Evolutionary conservation across 805 yeast genomes (phyloP).

Genomic region (Candida mattraensis): DNA sequence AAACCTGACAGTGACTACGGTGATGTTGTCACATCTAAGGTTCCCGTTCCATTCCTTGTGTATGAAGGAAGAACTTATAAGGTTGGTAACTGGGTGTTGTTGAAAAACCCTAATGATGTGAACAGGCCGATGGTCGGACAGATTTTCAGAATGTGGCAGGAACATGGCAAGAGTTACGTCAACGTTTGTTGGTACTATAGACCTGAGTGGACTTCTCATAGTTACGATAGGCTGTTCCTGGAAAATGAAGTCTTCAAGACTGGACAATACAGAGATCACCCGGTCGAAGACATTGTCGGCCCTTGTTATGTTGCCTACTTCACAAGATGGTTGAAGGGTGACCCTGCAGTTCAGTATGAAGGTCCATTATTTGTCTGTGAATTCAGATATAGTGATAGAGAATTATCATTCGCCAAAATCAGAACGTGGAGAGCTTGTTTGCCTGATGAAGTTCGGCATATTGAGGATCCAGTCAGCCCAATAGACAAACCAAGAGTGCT

Average conservation of each 20-base stretch:
- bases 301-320: constrained; percentile 94
- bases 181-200: constrained; percentile 98
- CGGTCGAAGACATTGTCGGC: constrained; percentile 83
- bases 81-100: constrained; percentile 94
- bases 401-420: constrained; percentile 87
- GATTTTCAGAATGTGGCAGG: constrained; percentile 90
- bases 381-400: constrained; percentile 87
- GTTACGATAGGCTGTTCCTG: constrained; percentile 84
- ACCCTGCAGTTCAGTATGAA: constrained; percentile 77
- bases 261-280: constrained; percentile 94
- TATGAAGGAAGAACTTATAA: constrained; percentile 71
- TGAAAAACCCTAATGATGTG: constrained; percentile 84
- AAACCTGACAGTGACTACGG: constrained; percentile 81
- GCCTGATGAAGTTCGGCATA: constrained; percentile 91
- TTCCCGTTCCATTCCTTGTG: constrained; percentile 79
- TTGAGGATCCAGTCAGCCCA: constrained; percentile 77
- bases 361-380: constrained; percentile 93
- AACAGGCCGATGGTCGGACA: constrained; percentile 92
- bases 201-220: constrained; percentile 97
- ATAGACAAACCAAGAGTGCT: constrained; percentile 62
- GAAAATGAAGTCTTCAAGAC: constrained; percentile 95
- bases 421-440: constrained; percentile 98
- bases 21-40: constrained; percentile 47
- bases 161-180: constrained; percentile 78
- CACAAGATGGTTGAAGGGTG: constrained; percentile 93